Percentiles rank a stretch among this genome's conserved stretches.
These are phyloP conservation scores for Backusella morwellensis DNA, from an alignment of 192 early-diverging fungal genomes.

Conservation along the genomic window DNA sequence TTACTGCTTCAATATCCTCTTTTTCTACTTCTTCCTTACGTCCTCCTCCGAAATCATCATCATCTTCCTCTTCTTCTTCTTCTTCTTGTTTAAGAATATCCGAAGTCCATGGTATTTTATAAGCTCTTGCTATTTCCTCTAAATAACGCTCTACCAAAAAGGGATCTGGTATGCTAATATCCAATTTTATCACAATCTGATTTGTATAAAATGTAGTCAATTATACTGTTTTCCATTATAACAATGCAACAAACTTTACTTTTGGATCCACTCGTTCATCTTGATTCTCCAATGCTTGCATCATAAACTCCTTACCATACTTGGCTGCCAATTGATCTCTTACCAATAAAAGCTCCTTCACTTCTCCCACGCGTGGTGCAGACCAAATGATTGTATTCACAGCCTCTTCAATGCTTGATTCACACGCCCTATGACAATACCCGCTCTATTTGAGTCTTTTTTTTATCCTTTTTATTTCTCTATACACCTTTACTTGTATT, in stretches of 20 bases:
- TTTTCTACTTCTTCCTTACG: not conserved
- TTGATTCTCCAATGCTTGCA: conserved; percentile 71
- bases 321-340: conserved; percentile 80
- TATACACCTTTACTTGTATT: conserved; percentile 53
- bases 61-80: conserved; percentile 11
- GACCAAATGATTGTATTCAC: conserved; percentile 91
- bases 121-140: conserved; percentile 84
- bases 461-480: not conserved
- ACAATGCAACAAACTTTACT: conserved; percentile 34
- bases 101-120: conserved; percentile 70
- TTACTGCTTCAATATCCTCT: not conserved
- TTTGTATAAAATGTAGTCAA: not conserved
- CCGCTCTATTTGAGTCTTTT: too few relatives aligned
- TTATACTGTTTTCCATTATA: too few relatives aligned
- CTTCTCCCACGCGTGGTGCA: conserved; percentile 75
- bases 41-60: conserved; percentile 15
- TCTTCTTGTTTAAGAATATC: conserved; percentile 45
- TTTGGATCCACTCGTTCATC: conserved; percentile 74
- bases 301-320: conserved; percentile 81
- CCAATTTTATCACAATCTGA: conserved; percentile 84
- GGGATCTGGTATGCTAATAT: conserved; percentile 71
- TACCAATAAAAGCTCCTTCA: conserved; percentile 74
- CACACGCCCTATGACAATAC: conserved; percentile 53
- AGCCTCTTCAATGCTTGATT: conserved; percentile 84
- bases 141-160: conserved; percentile 84